phyloP scores from a whole-genome alignment of 495 filamentous ascomycete genomes.

The Lophiotrema nucula region DNA sequence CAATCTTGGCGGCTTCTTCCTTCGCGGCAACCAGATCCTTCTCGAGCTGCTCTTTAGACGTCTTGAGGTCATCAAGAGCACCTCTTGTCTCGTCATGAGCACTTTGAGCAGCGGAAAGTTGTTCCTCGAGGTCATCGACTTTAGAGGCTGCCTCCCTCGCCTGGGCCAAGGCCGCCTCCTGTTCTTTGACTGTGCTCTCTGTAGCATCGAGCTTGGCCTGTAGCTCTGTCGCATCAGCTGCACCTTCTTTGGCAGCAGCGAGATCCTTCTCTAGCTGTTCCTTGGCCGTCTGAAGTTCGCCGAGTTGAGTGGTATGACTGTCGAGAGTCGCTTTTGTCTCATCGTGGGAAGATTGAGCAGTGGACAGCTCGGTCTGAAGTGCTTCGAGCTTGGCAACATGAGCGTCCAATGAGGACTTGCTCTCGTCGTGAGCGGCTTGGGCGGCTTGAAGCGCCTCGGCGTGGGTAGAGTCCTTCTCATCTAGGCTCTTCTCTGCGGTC shows the following conservation, averaged over 20 bases:
- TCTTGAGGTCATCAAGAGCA: background rate
- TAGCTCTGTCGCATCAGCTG: conserved; percentile 8
- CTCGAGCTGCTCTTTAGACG: conserved; percentile 6
- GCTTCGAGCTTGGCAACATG: conserved; percentile 5
- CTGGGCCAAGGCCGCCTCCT: background rate
- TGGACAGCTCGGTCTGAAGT: background rate
- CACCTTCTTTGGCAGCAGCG: conserved; percentile 10
- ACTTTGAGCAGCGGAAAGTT: background rate
- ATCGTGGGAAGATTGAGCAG: background rate
- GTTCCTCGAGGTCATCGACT: background rate
- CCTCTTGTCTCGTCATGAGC: background rate
- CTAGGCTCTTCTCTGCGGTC: conserved; percentile 4
- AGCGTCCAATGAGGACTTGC: background rate
- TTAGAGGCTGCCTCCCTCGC: background rate
- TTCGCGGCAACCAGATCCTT: conserved; percentile 10
- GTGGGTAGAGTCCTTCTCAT: conserved; percentile 4
- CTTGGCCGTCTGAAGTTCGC: background rate
- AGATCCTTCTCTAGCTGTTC: conserved; percentile 16
- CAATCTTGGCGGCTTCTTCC: conserved; percentile 12
- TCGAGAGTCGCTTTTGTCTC: background rate
- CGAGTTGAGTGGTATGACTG: background rate
- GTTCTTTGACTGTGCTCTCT: background rate
- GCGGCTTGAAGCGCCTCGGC: conserved; percentile 9
- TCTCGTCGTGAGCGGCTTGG: conserved; percentile 1
- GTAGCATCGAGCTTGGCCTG: conserved; percentile 10